Percentiles rank a stretch among this genome's conserved stretches.
Conservation (phyloP, 1,139 yeast species). For the Suhomyces kunorum region DNA sequence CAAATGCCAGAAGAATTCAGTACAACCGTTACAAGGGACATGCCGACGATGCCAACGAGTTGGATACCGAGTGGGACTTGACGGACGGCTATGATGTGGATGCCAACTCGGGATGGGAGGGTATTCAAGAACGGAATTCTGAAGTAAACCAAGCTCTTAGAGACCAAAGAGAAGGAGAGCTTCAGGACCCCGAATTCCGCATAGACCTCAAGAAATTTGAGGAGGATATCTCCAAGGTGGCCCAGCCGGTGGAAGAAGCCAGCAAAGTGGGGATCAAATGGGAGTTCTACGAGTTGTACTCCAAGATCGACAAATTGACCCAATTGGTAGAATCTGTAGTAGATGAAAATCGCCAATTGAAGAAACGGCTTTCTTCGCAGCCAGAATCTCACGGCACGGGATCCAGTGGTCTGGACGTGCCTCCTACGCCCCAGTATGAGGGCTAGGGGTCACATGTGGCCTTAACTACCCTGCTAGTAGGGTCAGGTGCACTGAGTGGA, state of each 20-base stretch:
- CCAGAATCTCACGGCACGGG: not conserved
- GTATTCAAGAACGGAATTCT: conserved; percentile 39
- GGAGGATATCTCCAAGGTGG: conserved; percentile 43
- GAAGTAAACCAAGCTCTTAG: conserved; percentile 43
- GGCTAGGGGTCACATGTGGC: not conserved
- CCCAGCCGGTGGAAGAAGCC: conserved; percentile 61
- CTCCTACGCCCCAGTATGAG: conserved; percentile 5
- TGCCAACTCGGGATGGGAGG: conserved; percentile 39
- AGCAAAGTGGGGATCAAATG: conserved; percentile 60
- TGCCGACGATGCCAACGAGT: conserved; percentile 80
- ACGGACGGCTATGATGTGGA: conserved; percentile 68
- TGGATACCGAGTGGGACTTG: conserved; percentile 79
- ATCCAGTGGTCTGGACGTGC: not conserved
- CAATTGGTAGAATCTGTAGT: conserved; percentile 43
- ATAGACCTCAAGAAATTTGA: conserved; percentile 53
- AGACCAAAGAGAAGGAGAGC: conserved; percentile 62
- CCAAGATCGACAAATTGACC: conserved; percentile 49
- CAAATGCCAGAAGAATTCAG: conserved; percentile 65
- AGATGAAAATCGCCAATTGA: conserved; percentile 44
- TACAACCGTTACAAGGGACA: conserved; percentile 68
- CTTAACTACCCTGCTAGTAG: not conserved
- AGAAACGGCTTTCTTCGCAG: conserved; percentile 13
- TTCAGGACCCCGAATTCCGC: conserved; percentile 69
- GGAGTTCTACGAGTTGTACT: conserved; percentile 61
- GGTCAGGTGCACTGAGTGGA: not conserved